Evolutionary conservation across 768 basidiomycete species (phyloP).

Genomic region (Termitomyces sp.): DNA sequence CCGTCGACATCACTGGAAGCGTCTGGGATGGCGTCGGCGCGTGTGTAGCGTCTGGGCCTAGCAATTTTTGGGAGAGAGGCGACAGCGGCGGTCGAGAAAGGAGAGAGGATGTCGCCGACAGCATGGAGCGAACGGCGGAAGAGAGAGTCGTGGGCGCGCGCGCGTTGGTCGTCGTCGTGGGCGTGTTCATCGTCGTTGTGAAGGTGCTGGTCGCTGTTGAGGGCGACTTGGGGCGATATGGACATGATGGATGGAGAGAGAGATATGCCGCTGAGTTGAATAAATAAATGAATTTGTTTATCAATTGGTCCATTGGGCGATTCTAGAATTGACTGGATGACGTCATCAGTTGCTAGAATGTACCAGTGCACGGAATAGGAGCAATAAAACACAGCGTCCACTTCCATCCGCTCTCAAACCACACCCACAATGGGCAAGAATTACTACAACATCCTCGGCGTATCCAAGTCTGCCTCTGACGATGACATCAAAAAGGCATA

Average conservation of each 20-base stretch:
- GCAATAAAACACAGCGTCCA: slow-evolving; percentile 1
- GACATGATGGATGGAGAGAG: no score
- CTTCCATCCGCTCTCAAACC: neutral
- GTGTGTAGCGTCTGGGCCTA: slow-evolving; percentile 50
- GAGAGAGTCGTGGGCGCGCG: slow-evolving; percentile 24
- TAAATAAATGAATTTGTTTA: no score
- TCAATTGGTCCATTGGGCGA: neutral
- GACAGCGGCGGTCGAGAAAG: slow-evolving; percentile 66
- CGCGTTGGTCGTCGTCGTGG: neutral
- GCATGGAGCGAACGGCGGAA: slow-evolving; percentile 59
- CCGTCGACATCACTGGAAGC: slow-evolving; percentile 42
- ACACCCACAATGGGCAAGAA: slow-evolving; percentile 61
- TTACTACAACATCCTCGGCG: slow-evolving; percentile 83
- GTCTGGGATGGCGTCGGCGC: slow-evolving; percentile 71
- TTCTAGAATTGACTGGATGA: slow-evolving; percentile 16
- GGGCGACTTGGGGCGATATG: no score
- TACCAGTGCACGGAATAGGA: neutral
- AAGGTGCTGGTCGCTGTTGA: no score
- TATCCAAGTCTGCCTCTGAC: slow-evolving; percentile 67
- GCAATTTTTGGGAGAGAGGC: slow-evolving; percentile 37
- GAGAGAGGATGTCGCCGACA: slow-evolving; percentile 50
- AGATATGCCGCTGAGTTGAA: no score
- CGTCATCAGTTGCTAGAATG: slow-evolving; percentile 13
- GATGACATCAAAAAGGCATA: slow-evolving; percentile 92
- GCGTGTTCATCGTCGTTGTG: no score